These are phyloP conservation scores for Diversispora eburnea DNA, from an alignment of 192 early-diverging fungal species.

Conservation along the genomic window DNA sequence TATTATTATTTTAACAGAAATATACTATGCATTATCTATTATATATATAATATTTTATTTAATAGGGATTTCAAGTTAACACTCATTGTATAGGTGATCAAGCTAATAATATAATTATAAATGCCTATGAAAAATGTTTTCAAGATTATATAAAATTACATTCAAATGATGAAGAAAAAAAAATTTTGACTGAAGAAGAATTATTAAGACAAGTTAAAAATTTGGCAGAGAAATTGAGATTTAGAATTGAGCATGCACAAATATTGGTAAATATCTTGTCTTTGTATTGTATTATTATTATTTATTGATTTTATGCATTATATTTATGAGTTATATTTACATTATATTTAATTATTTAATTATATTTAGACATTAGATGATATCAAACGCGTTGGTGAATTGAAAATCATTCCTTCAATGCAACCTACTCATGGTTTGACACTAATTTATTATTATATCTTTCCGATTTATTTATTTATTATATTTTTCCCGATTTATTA, in stretches of 20 bases:
- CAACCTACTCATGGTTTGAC: slow-evolving; percentile 54
- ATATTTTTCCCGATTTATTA: no score
- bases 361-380: slow-evolving; percentile 38
- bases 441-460: no score
- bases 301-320: not conserved
- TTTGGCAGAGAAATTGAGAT: slow-evolving; percentile 27
- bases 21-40: not conserved
- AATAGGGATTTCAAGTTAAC: slow-evolving; percentile 53
- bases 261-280: slow-evolving; percentile 36
- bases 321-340: slow-evolving; percentile 4
- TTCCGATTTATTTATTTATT: not conserved
- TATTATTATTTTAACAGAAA: not conserved
- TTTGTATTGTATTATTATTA: not conserved
- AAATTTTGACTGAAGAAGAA: not conserved
- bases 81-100: slow-evolving; percentile 55
- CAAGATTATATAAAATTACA: slow-evolving; percentile 4
- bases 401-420: slow-evolving; percentile 53
- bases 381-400: slow-evolving; percentile 39
- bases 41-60: not conserved
- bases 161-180: not conserved
- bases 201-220: slow-evolving; percentile 2
- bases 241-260: slow-evolving; percentile 59
- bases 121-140: slow-evolving; percentile 44
- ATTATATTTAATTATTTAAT: not conserved
- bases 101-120: slow-evolving; percentile 49